Conservation (phyloP, 2,329 filamentous ascomycete species). For the Fusarium luffae region DNA sequence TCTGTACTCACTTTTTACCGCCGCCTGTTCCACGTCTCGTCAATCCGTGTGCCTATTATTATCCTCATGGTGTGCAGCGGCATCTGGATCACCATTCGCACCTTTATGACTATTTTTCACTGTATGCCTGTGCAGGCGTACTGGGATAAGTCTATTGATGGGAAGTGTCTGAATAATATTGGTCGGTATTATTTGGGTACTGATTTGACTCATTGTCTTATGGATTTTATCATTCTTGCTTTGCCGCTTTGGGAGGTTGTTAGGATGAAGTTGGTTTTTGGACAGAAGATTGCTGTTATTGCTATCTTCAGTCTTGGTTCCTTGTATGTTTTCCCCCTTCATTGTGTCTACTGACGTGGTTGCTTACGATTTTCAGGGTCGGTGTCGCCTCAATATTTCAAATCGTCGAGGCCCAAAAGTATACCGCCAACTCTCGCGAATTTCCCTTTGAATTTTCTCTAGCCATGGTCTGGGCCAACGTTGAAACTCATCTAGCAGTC, state of each 20-base stretch:
- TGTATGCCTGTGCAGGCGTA: conserved; percentile 32
- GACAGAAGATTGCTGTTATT: conserved; percentile 32
- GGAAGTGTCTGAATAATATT: conserved; percentile 15
- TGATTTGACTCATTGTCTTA: conserved; percentile 30
- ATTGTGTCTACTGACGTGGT: fast-evolving
- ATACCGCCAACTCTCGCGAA: conserved; percentile 25
- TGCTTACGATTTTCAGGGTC: conserved; percentile 10
- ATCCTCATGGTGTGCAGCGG: conserved; percentile 37
- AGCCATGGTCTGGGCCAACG: conserved; percentile 33
- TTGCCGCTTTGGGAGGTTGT: conserved; percentile 23
- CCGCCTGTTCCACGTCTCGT: conserved; percentile 43
- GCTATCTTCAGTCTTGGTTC: conserved; percentile 28
- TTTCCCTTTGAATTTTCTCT: conserved; percentile 28
- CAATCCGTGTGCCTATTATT: conserved; percentile 45
- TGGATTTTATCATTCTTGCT: conserved; percentile 30
- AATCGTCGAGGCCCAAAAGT: conserved; percentile 20
- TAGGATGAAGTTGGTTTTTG: conserved; percentile 20
- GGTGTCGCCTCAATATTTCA: conserved; percentile 33
- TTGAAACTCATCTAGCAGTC: conserved; percentile 27
- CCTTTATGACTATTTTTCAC: conserved; percentile 33
- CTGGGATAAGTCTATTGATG: conserved; percentile 30
- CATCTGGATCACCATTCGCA: conserved; percentile 46
- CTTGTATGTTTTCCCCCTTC: not conserved
- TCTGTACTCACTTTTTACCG: conserved; percentile 47
- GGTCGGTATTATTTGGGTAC: conserved; percentile 23